Conservation (phyloP, 768 basidiomycete genomes). For the Agrocybe chaxingu region DNA sequence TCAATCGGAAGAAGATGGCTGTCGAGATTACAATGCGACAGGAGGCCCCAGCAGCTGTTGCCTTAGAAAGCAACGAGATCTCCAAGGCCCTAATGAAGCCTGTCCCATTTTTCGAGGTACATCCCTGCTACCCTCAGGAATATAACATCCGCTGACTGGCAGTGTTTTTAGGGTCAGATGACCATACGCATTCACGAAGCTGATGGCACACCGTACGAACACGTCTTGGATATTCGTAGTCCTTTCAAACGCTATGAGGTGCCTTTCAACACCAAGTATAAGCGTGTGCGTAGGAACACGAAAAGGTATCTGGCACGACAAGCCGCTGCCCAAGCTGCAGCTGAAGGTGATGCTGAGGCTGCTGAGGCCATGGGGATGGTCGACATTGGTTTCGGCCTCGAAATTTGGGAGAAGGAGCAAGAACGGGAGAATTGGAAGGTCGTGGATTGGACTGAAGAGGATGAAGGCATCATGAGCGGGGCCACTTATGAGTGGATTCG, state of each 20-base stretch:
- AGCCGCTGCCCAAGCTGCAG: constrained; percentile 89
- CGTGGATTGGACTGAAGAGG: constrained; percentile 96
- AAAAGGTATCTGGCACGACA: constrained; percentile 94
- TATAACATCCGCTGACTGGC: constrained; percentile 2
- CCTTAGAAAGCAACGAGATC: constrained; percentile 66
- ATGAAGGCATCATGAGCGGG: constrained; percentile 88
- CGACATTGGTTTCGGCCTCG: constrained; percentile 90
- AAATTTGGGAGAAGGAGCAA: constrained; percentile 94
- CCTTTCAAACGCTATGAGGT: constrained; percentile 94
- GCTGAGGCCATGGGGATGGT: constrained; percentile 92
- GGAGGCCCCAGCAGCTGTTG: constrained; percentile 73
- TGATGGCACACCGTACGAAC: constrained; percentile 98
- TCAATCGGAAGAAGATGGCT: constrained; percentile 97
- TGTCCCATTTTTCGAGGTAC: constrained; percentile 84
- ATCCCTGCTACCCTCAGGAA: constrained; percentile 8
- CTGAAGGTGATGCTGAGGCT: constrained; percentile 88
- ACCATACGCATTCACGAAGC: constrained; percentile 99
- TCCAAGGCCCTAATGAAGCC: constrained; percentile 72
- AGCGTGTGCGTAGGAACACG: constrained; percentile 91
- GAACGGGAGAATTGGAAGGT: constrained; percentile 95
- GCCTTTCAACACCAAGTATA: constrained; percentile 98
- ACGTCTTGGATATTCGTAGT: constrained; percentile 88
- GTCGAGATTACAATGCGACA: constrained; percentile 96
- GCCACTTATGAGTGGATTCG: constrained; percentile 99
- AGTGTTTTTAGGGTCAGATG: constrained; percentile 78